Conservation (phyloP, 371 early-diverging fungal genomes). For the Mortierella sp. region DNA sequence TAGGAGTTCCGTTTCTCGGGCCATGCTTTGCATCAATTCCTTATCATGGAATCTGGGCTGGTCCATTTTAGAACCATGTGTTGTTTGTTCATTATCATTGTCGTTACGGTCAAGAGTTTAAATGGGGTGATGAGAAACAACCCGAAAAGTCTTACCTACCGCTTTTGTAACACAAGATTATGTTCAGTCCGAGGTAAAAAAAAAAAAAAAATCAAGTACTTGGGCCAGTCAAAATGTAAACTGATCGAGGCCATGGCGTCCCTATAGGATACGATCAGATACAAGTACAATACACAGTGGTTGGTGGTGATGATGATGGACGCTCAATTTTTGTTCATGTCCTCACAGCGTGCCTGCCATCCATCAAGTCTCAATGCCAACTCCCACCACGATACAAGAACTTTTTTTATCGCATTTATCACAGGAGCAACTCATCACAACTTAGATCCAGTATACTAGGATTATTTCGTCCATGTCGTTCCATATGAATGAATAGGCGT, state of each 20-base stretch:
- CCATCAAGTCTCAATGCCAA: slow-evolving; percentile 26
- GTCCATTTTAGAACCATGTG: slow-evolving; percentile 34
- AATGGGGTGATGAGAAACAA: slow-evolving; percentile 37
- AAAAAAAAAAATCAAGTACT: not conserved
- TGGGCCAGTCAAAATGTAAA: slow-evolving; percentile 1
- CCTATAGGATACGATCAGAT: slow-evolving; percentile 49
- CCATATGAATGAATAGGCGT: slow-evolving; percentile 32
- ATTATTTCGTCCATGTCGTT: slow-evolving; percentile 30
- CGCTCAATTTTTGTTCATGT: slow-evolving; percentile 14
- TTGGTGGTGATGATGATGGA: not conserved
- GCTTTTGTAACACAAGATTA: slow-evolving; percentile 36
- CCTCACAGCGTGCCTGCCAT: slow-evolving; percentile 31
- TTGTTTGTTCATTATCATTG: slow-evolving; percentile 22
- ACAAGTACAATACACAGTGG: slow-evolving; percentile 22
- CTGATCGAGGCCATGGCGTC: slow-evolving; percentile 43
- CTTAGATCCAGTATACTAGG: slow-evolving; percentile 38
- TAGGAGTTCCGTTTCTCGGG: slow-evolving; percentile 63
- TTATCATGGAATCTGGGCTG: no score
- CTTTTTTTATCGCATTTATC: slow-evolving; percentile 17
- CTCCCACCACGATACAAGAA: slow-evolving; percentile 42
- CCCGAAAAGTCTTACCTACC: slow-evolving; percentile 37
- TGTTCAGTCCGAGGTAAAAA: slow-evolving; percentile 50
- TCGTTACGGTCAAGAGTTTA: slow-evolving; percentile 21
- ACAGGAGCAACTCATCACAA: slow-evolving; percentile 37
- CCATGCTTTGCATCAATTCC: slow-evolving; percentile 65